Evolutionary conservation across 2,329 filamentous ascomycete genomes (phyloP), one percentile per base, ranked within the genome.

Genomic region (Gnomoniopsis sp.): DNA sequence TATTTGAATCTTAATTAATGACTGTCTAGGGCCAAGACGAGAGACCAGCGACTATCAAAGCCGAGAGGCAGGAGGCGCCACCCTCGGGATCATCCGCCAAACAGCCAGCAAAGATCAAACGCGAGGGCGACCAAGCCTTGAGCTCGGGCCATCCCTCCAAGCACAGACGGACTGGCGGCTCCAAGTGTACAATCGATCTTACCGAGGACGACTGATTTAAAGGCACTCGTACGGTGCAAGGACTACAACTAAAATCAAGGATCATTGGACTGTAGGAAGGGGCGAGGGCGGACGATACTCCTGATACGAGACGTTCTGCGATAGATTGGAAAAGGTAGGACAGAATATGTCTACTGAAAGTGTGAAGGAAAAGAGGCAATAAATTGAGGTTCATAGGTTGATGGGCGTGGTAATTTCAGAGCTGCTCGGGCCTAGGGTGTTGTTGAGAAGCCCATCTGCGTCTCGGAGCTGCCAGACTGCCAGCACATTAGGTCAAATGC

Each of bases 71-170:
- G 15, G 34, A 38, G 8, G 34, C 34, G 15, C 34, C 8, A 15
- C 34, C 8, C 34, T 15, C 34, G 34, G 34, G 15, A 15, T 15
- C 8, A 38, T 15, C 15, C 15, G 8, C 8, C 34, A 8, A 38
- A 15, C 34, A 38, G 34, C 34, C 34, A 33, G 62, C 48, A 68
- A 66, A 53, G 44, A 60, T 48, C 53, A 63, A 47, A 22, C 33
- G 23, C 47, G 57, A 62, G 17, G 61, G 58, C 34, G 66, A 68
- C 0, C 10, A 60, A 2, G 65, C 68, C 6, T 49, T 52, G 12
- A 1, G 15, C 12, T 19, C 53, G 6, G 33, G 14, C 11, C 48
- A 22, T 11, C 58, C 52, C 2, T 60, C 55, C 21, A 65, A 65
- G 26, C 46, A 43, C 7, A 46, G 55, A 36, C 65, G 34, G 22